A percentile compares a stretch with the other conserved stretches of the same genome.
phyloP scores from a whole-genome alignment of 2,329 filamentous ascomycete species.

The Rutstroemia sp. region DNA sequence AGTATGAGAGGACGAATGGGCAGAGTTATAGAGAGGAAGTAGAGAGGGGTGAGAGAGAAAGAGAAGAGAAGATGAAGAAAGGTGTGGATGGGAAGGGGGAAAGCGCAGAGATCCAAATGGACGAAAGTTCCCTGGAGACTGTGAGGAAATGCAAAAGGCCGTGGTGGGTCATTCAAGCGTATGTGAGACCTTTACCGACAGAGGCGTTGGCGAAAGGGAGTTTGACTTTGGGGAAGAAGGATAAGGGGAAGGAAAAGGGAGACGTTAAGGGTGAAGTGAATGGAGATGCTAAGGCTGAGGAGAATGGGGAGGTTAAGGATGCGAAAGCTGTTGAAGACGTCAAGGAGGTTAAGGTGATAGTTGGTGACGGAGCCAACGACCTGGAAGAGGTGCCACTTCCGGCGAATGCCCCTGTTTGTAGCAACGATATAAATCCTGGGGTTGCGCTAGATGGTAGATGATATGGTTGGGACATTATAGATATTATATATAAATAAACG shows the following conservation, averaged over 20 bases:
- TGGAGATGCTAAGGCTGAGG: constrained; percentile 32
- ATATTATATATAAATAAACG: not conserved
- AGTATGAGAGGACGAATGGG: constrained; percentile 50
- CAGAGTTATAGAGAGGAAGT: constrained; percentile 39
- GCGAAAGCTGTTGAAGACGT: not conserved
- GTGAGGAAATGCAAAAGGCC: constrained; percentile 70
- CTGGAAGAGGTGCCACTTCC: constrained; percentile 20
- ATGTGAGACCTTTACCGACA: constrained; percentile 76
- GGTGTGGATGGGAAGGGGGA: constrained; percentile 29
- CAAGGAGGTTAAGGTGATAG: not conserved
- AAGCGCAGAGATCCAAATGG: constrained; percentile 16
- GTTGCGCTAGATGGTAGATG: not conserved
- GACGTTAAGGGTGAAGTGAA: constrained; percentile 45
- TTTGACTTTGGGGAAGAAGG: constrained; percentile 67
- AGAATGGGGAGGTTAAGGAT: constrained; percentile 17
- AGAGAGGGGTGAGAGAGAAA: constrained; percentile 17
- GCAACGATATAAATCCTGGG: not conserved
- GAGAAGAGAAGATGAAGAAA: constrained; percentile 23
- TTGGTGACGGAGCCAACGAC: too few relatives aligned
- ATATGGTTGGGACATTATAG: not conserved
- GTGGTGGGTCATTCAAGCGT: constrained; percentile 86
- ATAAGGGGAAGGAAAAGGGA: constrained; percentile 49
- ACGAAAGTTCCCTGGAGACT: constrained; percentile 56
- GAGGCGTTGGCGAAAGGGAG: constrained; percentile 81
- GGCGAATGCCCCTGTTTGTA: constrained; percentile 21